Evolutionary conservation across 2,329 filamentous ascomycete species (phyloP), one percentile per base, ranked within the genome.

Genomic region (Apiospora pterosperma): DNA sequence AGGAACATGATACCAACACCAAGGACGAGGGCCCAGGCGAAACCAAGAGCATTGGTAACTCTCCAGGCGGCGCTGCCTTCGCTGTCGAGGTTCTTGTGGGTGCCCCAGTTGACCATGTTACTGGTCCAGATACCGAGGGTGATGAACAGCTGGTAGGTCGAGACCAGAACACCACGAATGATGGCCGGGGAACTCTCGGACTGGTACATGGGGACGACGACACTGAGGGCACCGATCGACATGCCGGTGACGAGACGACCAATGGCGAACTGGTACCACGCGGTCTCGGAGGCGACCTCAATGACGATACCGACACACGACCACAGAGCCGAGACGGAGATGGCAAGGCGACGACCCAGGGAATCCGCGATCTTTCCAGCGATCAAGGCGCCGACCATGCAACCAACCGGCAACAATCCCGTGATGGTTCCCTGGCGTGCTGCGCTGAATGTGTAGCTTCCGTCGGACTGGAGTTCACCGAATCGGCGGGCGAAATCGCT

Each of bases 121-220:
- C 82, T 80, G 28, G 78, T 78, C 80, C 83, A 88, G 73, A 92
- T 90, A 59, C 89, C 89, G 34, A 90, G 79, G 0, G 89, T 91
- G 73, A 91, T 88, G 74, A 90, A 86, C 3, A 91, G 82, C 78
- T 91, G 89, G 75, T 91, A 91, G 62, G 82, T 85, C 1, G 84
- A 83, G 34, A 91, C 84, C 42, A 91, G 80, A 7, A 87, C 81
- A 70, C 88, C 88, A 69, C 89, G 85, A 61, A 91, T 85, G 65
- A 87, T 84, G 66, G 87, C 82, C 0, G 89, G 89, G 3, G 86
- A 85, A 64, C 84, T 88, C 75, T 92, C 89, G 19, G 83, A 85
- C 73, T 90, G 88, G 70, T 91, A 91, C 85, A 92, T 88, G 59
- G 87, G 87, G 1, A 89, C 87, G 31, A 87, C 78, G 48, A 90